Percentiles rank a stretch among this genome's conserved stretches.
Evolutionary conservation across 2,329 filamentous ascomycete genomes (phyloP).

Genomic region (Calonectria multiphialidica): DNA sequence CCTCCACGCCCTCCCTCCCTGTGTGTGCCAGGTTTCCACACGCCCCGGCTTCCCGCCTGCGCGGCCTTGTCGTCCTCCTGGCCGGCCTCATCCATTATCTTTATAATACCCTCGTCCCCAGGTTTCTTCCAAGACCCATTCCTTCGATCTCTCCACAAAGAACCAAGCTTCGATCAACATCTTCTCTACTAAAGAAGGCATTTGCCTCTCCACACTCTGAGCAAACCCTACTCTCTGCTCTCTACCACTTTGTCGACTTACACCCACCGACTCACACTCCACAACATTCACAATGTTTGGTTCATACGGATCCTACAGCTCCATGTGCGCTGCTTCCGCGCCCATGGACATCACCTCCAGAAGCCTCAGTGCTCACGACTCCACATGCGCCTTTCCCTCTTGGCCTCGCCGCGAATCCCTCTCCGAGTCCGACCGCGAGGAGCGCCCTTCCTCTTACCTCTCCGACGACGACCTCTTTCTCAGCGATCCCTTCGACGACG

Average conservation of each 20-base stretch:
- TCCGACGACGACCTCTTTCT: slow-evolving; percentile 75
- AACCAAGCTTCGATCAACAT: slow-evolving; percentile 32
- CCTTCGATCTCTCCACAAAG: slow-evolving; percentile 34
- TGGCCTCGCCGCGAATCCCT: slow-evolving; percentile 69
- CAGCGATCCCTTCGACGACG: slow-evolving; percentile 63
- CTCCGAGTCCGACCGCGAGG: slow-evolving; percentile 54
- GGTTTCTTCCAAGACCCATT: slow-evolving; percentile 34
- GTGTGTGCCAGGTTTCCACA: slow-evolving; percentile 27
- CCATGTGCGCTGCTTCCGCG: slow-evolving; percentile 56
- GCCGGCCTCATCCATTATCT: slow-evolving; percentile 37
- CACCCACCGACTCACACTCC: slow-evolving; percentile 30
- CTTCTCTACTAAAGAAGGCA: slow-evolving; percentile 26
- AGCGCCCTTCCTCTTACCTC: slow-evolving; percentile 67
- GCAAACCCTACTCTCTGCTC: slow-evolving; percentile 25
- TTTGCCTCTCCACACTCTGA: slow-evolving; percentile 28
- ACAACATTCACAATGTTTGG: slow-evolving; percentile 58
- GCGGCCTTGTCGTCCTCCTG: slow-evolving; percentile 32
- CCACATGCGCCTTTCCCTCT: slow-evolving; percentile 67
- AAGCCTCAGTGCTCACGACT: slow-evolving; percentile 55
- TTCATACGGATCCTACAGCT: slow-evolving; percentile 64
- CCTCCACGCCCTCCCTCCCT: slow-evolving; percentile 19
- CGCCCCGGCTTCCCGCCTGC: slow-evolving; percentile 41
- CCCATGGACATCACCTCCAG: slow-evolving; percentile 61
- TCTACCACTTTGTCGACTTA: slow-evolving; percentile 31
- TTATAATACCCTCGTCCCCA: slow-evolving; percentile 44